Evolutionary conservation across 2,329 filamentous ascomycete species (phyloP).

Genomic region (Exophiala spinifera): DNA sequence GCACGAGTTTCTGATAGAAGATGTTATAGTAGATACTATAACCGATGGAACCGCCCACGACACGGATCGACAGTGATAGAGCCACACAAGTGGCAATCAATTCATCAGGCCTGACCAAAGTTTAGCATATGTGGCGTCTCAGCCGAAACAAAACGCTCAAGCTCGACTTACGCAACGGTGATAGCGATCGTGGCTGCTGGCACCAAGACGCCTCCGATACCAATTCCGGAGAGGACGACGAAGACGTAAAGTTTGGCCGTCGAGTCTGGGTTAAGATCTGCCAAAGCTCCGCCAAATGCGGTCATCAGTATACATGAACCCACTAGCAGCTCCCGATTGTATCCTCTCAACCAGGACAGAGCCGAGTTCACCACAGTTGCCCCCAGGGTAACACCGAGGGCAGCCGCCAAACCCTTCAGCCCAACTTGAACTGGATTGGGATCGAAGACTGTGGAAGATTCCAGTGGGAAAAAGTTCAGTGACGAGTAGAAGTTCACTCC

Average conservation of each 20-base stretch:
- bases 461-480: conserved; percentile 59
- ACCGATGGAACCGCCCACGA: too few species aligned
- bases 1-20: too few species aligned
- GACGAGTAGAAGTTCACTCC: conserved; percentile 53
- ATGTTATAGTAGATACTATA: too few species aligned
- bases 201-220: neutral
- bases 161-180: too few species aligned
- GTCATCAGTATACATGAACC: neutral
- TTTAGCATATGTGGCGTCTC: too few species aligned
- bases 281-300: neutral
- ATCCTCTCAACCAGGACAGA: neutral
- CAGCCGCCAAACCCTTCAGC: conserved; percentile 34
- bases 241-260: neutral
- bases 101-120: too few species aligned
- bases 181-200: too few species aligned
- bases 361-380: conserved; percentile 3
- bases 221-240: neutral
- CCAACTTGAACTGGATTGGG: conserved; percentile 64
- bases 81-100: too few species aligned
- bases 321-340: neutral
- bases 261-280: neutral
- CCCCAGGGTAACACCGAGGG: conserved; percentile 3
- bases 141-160: too few species aligned
- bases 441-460: conserved; percentile 62
- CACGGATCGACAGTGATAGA: too few species aligned